A percentile compares a stretch with the other conserved stretches of the same genome.
phyloP scores from a whole-genome alignment of 2,329 filamentous ascomycete genomes.

The Cryphonectria naterciae region DNA sequence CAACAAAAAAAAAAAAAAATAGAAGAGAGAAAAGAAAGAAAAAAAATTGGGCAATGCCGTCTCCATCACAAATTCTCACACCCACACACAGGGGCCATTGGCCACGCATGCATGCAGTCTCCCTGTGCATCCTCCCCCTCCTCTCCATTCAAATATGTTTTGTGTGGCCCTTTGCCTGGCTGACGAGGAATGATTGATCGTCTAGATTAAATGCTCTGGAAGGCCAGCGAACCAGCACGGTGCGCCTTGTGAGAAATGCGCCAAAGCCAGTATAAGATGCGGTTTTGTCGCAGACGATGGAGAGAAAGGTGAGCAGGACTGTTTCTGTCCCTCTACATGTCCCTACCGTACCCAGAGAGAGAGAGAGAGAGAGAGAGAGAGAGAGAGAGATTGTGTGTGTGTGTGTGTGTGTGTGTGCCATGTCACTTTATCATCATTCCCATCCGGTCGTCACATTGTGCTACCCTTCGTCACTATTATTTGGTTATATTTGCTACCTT shows the following conservation, averaged over 20 bases:
- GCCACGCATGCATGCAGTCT: neutral
- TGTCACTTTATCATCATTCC: neutral
- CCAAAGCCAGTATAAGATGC: constrained; percentile 43
- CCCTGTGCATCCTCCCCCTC: too few species aligned
- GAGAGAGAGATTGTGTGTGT: too few species aligned
- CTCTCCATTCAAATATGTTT: too few species aligned
- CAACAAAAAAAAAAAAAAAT: neutral
- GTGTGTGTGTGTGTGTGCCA: neutral
- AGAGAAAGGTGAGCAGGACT: constrained; percentile 22
- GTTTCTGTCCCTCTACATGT: neutral
- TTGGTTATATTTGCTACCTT: neutral
- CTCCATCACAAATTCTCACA: neutral
- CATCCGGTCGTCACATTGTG: neutral
- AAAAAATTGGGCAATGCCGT: neutral
- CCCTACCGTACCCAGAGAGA: neutral
- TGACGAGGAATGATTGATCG: neutral
- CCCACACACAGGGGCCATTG: neutral
- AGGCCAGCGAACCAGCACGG: constrained; percentile 36
- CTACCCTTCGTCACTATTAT: neutral
- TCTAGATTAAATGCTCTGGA: constrained; percentile 48
- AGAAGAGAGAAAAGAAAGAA: neutral
- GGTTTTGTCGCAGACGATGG: constrained; percentile 36
- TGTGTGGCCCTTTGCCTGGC: neutral
- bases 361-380: neutral
- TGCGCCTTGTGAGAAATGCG: constrained; percentile 44